phyloP scores from a whole-genome alignment of 164 flowering plant genomes.

The Sedum album region DNA sequence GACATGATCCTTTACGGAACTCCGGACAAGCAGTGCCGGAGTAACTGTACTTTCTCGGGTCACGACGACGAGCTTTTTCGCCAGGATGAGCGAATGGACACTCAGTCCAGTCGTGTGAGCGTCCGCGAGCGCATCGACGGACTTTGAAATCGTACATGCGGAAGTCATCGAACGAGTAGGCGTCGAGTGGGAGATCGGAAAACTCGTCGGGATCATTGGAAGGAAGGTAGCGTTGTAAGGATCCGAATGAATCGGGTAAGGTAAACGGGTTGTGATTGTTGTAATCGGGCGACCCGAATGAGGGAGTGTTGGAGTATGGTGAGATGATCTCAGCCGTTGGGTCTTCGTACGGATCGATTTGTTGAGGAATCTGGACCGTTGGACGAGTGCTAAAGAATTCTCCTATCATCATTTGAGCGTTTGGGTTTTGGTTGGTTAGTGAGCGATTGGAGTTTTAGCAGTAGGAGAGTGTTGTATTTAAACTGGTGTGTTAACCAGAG shows the following conservation, averaged over 20 bases:
- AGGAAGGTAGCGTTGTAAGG: constrained; percentile 44
- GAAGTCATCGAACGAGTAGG: constrained; percentile 42
- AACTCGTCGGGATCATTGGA: constrained; percentile 26
- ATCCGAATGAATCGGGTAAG: constrained; percentile 22
- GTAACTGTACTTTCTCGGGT: constrained; percentile 44
- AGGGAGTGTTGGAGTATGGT: background rate
- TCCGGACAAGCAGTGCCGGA: constrained; percentile 58
- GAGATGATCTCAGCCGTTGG: constrained; percentile 17
- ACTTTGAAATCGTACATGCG: constrained; percentile 70
- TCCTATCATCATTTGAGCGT: constrained; percentile 42
- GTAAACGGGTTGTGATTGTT: constrained; percentile 5
- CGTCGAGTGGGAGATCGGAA: constrained; percentile 26
- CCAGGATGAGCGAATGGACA: constrained; percentile 73
- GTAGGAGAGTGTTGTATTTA: too few species aligned
- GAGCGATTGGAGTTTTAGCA: too few species aligned
- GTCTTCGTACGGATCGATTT: constrained; percentile 25
- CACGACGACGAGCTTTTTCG: constrained; percentile 63
- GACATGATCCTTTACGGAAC: constrained; percentile 49
- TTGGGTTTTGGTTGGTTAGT: too few species aligned
- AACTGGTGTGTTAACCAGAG: too few species aligned
- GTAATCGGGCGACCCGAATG: constrained; percentile 13
- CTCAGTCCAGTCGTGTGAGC: constrained; percentile 75
- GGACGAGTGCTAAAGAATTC: constrained; percentile 26
- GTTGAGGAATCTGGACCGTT: constrained; percentile 31
- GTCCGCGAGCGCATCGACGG: constrained; percentile 43